Evolutionary conservation across 805 yeast genomes (phyloP).

Genomic region (Candida nonsorbophila): DNA sequence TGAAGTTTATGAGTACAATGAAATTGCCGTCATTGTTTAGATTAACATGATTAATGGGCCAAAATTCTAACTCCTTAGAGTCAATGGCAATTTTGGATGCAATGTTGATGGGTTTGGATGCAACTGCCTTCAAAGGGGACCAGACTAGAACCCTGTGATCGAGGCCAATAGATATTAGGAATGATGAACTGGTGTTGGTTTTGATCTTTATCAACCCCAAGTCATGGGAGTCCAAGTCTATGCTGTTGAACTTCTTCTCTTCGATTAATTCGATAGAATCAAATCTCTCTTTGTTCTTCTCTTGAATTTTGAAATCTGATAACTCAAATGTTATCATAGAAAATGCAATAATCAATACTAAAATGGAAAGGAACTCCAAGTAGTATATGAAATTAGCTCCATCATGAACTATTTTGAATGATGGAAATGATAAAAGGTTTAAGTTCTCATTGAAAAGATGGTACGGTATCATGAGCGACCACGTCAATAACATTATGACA

Average conservation of each 20-base stretch:
- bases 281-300: slow-evolving; percentile 4
- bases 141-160: slow-evolving; percentile 70
- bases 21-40: slow-evolving; percentile 57
- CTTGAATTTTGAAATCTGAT: slow-evolving; percentile 10
- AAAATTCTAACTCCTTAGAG: slow-evolving; percentile 26
- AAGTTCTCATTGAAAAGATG: slow-evolving; percentile 5
- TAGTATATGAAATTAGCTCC: slow-evolving; percentile 37
- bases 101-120: slow-evolving; percentile 17
- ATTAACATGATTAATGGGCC: slow-evolving; percentile 60
- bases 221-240: slow-evolving; percentile 43
- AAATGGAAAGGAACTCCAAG: slow-evolving; percentile 49
- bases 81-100: slow-evolving; percentile 22
- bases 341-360: slow-evolving; percentile 47
- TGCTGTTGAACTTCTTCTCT: slow-evolving; percentile 20
- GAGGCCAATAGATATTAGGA: slow-evolving; percentile 65
- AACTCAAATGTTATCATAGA: slow-evolving; percentile 13
- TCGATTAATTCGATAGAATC: slow-evolving; percentile 12
- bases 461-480: slow-evolving; percentile 17
- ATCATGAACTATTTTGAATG: not conserved
- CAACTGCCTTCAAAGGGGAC: slow-evolving; percentile 49
- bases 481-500: slow-evolving; percentile 14
- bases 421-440: too few relatives aligned
- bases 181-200: slow-evolving; percentile 56
- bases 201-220: slow-evolving; percentile 58
- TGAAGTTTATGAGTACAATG: slow-evolving; percentile 49